A percentile compares a stretch with the other conserved stretches of the same genome.
Evolutionary conservation across 495 filamentous ascomycete species (phyloP).

Genomic region (Bryoglossum gracile): DNA sequence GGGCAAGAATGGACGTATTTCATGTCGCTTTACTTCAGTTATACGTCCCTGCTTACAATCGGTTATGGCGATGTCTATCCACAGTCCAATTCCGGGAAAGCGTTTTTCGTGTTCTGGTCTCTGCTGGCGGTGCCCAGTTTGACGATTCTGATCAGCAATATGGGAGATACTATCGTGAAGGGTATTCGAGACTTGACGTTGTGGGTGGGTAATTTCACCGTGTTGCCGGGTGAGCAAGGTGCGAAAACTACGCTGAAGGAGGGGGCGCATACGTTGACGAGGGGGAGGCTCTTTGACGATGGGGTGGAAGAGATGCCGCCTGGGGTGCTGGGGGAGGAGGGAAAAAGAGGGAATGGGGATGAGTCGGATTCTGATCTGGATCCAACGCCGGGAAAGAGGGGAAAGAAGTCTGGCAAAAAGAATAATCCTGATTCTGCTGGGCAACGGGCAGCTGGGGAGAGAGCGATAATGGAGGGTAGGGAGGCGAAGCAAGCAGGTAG

Average conservation of each 20-base stretch:
- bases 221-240: conserved; percentile 62
- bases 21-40: conserved; percentile 70
- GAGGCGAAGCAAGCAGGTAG: conserved; percentile 4
- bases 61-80: conserved; percentile 77
- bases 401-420: too few species aligned
- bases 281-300: conserved; percentile 4
- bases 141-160: conserved; percentile 78
- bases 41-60: conserved; percentile 71
- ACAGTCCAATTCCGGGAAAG: conserved; percentile 60
- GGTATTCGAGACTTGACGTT: conserved; percentile 60
- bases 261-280: conserved; percentile 4
- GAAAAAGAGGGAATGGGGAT: conserved; percentile 19
- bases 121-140: conserved; percentile 74
- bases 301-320: conserved; percentile 28
- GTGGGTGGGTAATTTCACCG: conserved; percentile 63
- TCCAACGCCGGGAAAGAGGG: conserved; percentile 21
- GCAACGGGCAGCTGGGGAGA: conserved; percentile 1
- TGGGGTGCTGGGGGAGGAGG: conserved; percentile 37
- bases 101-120: conserved; percentile 89
- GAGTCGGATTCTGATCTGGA: conserved; percentile 16
- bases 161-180: conserved; percentile 72
- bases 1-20: conserved; percentile 71
- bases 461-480: conserved; percentile 28
- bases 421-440: conserved; percentile 18
- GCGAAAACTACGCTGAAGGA: conserved; percentile 31